phyloP scores from a whole-genome alignment of 148 eudicot genomes.

The Limonium bicolor region DNA sequence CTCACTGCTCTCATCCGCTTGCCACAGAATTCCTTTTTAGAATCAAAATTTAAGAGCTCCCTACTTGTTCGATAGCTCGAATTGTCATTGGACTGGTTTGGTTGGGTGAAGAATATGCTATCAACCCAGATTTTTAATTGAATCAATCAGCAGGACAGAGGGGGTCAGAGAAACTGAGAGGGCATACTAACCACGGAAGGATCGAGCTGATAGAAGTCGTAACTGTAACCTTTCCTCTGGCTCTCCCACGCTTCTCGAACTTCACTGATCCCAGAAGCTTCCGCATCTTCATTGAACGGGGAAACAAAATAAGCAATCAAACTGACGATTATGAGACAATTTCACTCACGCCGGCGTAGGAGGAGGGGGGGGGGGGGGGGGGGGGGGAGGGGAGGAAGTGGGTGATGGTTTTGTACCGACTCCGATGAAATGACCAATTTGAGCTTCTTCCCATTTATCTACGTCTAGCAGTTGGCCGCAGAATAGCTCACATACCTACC shows the following conservation, averaged over 20 bases:
- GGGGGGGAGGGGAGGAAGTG: too few species aligned
- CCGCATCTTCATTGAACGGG: slow-evolving; percentile 41
- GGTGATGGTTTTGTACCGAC: slow-evolving; percentile 32
- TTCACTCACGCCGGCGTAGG: background rate
- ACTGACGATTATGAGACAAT: background rate
- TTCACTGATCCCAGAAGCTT: slow-evolving; percentile 48
- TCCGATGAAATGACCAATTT: slow-evolving; percentile 75
- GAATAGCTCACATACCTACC: slow-evolving; percentile 64
- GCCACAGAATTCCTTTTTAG: too few species aligned
- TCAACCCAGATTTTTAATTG: background rate
- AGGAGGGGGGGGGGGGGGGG: too few species aligned
- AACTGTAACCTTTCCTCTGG: slow-evolving; percentile 58
- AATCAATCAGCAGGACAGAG: background rate
- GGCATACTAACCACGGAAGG: slow-evolving; percentile 51
- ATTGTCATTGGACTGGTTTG: too few species aligned
- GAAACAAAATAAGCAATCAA: background rate
- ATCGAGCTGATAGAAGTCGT: slow-evolving; percentile 60
- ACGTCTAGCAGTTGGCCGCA: slow-evolving; percentile 64
- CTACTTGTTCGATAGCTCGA: too few species aligned
- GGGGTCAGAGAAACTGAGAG: slow-evolving; percentile 6
- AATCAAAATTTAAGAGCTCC: too few species aligned
- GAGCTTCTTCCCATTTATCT: slow-evolving; percentile 73
- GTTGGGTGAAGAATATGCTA: background rate
- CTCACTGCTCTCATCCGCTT: too few species aligned
- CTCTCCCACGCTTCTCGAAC: slow-evolving; percentile 84